Evolutionary conservation across 805 yeast species (phyloP).

Genomic region (Monosporozyma servazzii): DNA sequence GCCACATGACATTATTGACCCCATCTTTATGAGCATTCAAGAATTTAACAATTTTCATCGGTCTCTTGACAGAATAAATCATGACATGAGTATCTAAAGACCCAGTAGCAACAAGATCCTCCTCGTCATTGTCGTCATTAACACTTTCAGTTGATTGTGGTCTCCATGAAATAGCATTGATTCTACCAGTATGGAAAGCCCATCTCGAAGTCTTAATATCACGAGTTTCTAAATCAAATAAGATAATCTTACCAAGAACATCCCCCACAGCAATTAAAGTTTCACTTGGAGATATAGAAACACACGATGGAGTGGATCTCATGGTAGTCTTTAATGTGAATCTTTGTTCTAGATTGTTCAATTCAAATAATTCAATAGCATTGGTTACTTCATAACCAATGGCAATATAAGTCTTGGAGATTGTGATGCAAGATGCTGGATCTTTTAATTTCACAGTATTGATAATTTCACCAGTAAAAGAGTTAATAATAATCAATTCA

Average conservation of each 20-base stretch:
- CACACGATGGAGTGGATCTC: constrained; percentile 53
- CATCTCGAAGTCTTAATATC: constrained; percentile 74
- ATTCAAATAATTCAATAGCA: constrained; percentile 34
- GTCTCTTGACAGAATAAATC: constrained; percentile 69
- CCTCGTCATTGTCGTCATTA: constrained; percentile 43
- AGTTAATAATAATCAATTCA: constrained; percentile 29
- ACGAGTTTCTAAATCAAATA: constrained; percentile 49
- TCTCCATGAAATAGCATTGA: constrained; percentile 70
- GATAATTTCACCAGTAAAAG: constrained; percentile 27
- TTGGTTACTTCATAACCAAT: constrained; percentile 40
- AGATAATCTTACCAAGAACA: constrained; percentile 72
- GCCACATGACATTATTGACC: constrained; percentile 69
- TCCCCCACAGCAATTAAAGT: constrained; percentile 77
- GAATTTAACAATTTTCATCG: constrained; percentile 64
- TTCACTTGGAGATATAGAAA: constrained; percentile 64
- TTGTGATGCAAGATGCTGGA: constrained; percentile 39
- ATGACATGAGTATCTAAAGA: constrained; percentile 77
- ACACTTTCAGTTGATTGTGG: constrained; percentile 33
- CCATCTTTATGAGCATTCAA: constrained; percentile 87
- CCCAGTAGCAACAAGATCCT: constrained; percentile 64
- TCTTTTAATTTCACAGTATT: constrained; percentile 29
- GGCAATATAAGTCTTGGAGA: constrained; percentile 37
- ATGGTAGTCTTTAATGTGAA: constrained; percentile 35
- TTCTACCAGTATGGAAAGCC: constrained; percentile 87
- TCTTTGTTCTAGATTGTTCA: constrained; percentile 24